A percentile compares a stretch with the other conserved stretches of the same genome.
phyloP scores from a whole-genome alignment of 208 protist genomes.

The Crithidia fasciculata region DNA sequence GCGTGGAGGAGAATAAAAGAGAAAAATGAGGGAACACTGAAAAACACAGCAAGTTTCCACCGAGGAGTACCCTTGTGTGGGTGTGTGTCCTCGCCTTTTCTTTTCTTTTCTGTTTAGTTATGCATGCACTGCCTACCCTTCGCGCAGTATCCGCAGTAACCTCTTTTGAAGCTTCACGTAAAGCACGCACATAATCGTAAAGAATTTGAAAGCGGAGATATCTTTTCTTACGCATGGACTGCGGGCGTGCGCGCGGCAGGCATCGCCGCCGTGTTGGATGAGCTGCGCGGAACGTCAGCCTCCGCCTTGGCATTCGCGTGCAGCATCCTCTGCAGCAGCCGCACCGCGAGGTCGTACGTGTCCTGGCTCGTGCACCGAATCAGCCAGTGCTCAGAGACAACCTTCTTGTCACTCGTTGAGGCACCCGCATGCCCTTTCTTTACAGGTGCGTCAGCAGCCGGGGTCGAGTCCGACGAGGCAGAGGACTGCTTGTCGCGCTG shows the following conservation, averaged over 20 bases:
- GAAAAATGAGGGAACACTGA: too few species aligned
- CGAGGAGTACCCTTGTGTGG: too few species aligned
- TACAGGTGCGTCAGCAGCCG: neutral
- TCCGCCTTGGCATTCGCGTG: neutral
- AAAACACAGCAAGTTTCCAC: too few species aligned
- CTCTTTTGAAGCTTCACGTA: too few species aligned
- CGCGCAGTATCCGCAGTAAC: too few species aligned
- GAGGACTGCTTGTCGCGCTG: neutral
- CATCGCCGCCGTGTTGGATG: neutral
- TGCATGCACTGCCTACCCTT: neutral
- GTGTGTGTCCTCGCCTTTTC: neutral
- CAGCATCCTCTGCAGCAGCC: conserved; percentile 4
- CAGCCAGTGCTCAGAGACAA: neutral
- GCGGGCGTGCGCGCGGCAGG: neutral
- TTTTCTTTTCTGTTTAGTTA: neutral
- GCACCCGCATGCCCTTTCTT: neutral
- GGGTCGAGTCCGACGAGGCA: neutral
- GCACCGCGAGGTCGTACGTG: conserved; percentile 9
- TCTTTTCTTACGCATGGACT: too few species aligned
- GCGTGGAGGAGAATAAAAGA: too few species aligned
- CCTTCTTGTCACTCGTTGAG: neutral
- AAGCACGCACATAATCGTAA: too few species aligned
- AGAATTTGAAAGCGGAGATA: too few species aligned
- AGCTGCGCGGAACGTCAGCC: neutral
- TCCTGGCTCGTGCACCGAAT: conserved; percentile 4